Evolutionary conservation across 83 land plant species (phyloP).

Genomic region (Picea mariana): DNA sequence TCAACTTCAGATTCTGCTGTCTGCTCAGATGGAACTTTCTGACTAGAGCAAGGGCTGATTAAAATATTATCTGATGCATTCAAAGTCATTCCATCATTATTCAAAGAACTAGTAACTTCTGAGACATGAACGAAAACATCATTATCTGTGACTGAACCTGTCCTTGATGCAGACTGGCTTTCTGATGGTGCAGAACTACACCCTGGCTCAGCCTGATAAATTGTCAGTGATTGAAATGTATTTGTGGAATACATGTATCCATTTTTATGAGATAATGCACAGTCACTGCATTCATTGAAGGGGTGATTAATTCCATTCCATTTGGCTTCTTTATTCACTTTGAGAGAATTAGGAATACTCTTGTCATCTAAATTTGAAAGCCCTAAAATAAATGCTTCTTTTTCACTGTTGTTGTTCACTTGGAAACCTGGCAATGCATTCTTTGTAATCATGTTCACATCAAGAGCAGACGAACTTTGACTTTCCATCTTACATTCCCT

Average conservation of each 20-base stretch:
- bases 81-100: neutral
- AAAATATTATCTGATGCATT: neutral
- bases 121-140: neutral
- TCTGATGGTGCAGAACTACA: neutral
- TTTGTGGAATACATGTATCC: neutral
- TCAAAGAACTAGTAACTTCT: neutral
- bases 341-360: neutral
- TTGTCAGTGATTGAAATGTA: neutral
- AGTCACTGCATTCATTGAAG: neutral
- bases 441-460: neutral
- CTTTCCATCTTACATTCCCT: neutral
- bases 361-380: neutral
- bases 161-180: neutral
- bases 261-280: neutral
- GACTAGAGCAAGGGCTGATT: neutral
- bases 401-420: slow-evolving; percentile 2
- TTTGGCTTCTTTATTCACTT: slow-evolving; percentile 5
- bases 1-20: neutral
- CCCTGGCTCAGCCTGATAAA: neutral
- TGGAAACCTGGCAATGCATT: neutral
- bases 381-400: neutral
- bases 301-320: neutral
- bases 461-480: neutral
- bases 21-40: neutral
- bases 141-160: neutral